phyloP scores from a whole-genome alignment of 2,329 filamentous ascomycete species.

The Exophiala dermatitidis region DNA sequence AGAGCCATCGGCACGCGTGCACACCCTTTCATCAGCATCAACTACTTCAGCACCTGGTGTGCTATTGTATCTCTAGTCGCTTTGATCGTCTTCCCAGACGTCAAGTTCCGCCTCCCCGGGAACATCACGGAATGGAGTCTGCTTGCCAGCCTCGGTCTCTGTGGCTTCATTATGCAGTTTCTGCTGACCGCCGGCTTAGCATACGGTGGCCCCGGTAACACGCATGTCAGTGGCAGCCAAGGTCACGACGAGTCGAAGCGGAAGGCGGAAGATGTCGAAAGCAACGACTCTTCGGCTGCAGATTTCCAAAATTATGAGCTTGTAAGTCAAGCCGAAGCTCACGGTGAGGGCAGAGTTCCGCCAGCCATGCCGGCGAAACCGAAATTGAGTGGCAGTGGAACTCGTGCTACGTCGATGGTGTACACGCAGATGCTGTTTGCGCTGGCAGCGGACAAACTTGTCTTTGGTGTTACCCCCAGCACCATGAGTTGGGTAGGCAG shows the following conservation, averaged over 20 bases:
- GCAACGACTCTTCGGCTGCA: neutral
- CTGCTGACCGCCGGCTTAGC: slow-evolving; percentile 71
- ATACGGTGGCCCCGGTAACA: slow-evolving; percentile 55
- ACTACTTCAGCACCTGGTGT: slow-evolving; percentile 69
- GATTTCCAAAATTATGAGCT: too few relatives aligned
- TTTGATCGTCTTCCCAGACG: slow-evolving; percentile 50
- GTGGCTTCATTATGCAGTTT: slow-evolving; percentile 80
- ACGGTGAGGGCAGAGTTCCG: neutral
- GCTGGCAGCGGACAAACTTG: slow-evolving; percentile 54
- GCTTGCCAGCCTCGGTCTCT: slow-evolving; percentile 59
- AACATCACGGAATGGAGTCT: slow-evolving; percentile 57
- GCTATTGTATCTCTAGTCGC: slow-evolving; percentile 58
- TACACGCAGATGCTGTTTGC: slow-evolving; percentile 67
- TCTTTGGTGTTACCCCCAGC: slow-evolving; percentile 56
- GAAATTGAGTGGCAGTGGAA: slow-evolving; percentile 24
- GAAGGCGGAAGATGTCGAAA: slow-evolving; percentile 14
- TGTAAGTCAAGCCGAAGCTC: neutral
- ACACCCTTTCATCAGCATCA: slow-evolving; percentile 77
- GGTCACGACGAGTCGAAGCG: neutral
- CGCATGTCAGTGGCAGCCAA: neutral
- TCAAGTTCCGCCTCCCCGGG: slow-evolving; percentile 52
- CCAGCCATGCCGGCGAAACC: neutral
- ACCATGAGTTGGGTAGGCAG: slow-evolving; percentile 54
- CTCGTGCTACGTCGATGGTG: slow-evolving; percentile 57
- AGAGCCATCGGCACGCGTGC: slow-evolving; percentile 72